A percentile compares a stretch with the other conserved stretches of the same genome.
These are phyloP conservation scores for Penicillium angulare DNA, from an alignment of 495 filamentous ascomycete species.

Conservation along the genomic window DNA sequence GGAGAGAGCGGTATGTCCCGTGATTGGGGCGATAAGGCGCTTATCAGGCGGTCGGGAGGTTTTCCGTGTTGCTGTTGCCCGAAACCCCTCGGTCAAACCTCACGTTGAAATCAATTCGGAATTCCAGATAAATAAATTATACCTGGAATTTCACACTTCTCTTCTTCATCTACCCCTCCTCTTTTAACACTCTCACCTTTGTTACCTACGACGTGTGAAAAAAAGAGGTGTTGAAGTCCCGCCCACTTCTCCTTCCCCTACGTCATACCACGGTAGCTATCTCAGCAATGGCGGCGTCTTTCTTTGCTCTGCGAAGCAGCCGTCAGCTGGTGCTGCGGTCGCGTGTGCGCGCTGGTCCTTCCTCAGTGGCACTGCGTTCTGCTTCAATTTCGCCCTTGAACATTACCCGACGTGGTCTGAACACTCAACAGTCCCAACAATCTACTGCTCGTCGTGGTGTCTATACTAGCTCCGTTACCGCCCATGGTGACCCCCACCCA, in stretches of 20 bases:
- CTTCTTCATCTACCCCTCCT: background rate
- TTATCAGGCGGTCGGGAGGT: slow-evolving; percentile 10
- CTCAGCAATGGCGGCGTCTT: slow-evolving; percentile 41
- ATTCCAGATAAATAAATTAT: too few relatives aligned
- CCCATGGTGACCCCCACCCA: slow-evolving; percentile 44
- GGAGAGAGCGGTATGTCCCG: background rate
- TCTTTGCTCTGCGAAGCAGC: slow-evolving; percentile 41
- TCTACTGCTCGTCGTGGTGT: slow-evolving; percentile 33
- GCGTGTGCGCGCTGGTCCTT: slow-evolving; percentile 29
- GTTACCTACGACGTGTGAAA: background rate
- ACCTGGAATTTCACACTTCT: too few relatives aligned
- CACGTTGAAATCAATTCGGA: too few relatives aligned
- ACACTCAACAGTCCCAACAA: slow-evolving; percentile 25
- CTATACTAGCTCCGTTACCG: slow-evolving; percentile 40
- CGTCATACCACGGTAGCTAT: slow-evolving; percentile 14
- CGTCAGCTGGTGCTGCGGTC: slow-evolving; percentile 43
- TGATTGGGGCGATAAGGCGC: slow-evolving; percentile 4
- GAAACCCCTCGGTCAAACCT: slow-evolving; percentile 13
- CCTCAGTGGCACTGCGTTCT: slow-evolving; percentile 30
- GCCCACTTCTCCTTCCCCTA: background rate
- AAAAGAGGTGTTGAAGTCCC: background rate
- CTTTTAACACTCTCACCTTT: background rate
- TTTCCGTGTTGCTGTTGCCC: slow-evolving; percentile 2
- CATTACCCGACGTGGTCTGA: slow-evolving; percentile 23
- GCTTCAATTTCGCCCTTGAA: slow-evolving; percentile 29